These are phyloP conservation scores for Thinopyrum elongatum DNA, from an alignment of 176 grass and related monocot genomes.

Conservation along the genomic window DNA sequence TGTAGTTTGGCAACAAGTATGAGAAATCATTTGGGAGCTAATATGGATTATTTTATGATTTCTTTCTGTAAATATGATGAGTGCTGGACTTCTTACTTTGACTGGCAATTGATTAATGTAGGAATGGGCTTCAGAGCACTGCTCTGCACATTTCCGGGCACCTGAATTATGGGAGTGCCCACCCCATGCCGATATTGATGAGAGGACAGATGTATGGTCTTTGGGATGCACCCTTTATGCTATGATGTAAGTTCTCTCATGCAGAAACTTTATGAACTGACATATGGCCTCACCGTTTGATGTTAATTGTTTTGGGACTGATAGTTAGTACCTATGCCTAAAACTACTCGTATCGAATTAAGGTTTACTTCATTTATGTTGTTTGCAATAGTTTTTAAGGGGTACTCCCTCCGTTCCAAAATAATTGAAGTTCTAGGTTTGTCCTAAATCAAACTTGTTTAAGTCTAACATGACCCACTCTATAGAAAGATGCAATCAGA, in stretches of 20 bases:
- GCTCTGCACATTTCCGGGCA: constrained; percentile 58
- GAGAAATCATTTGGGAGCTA: not conserved
- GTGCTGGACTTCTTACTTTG: constrained; percentile 1
- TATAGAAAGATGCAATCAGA: too few species aligned
- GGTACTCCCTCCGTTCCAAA: not conserved
- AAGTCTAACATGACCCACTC: too few species aligned
- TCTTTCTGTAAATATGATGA: not conserved
- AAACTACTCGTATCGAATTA: not conserved
- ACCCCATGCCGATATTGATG: constrained; percentile 67
- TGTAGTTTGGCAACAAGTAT: constrained; percentile 14
- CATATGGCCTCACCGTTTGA: not conserved
- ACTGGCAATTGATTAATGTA: constrained; percentile 13
- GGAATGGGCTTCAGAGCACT: constrained; percentile 90
- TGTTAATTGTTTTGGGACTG: not conserved
- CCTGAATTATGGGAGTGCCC: constrained; percentile 86
- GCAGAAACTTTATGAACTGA: not conserved
- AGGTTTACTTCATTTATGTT: not conserved
- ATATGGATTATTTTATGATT: not conserved
- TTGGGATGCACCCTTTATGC: constrained; percentile 79
- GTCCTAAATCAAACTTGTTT: too few species aligned
- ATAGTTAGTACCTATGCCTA: not conserved
- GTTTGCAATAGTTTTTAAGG: not conserved
- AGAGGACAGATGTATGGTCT: constrained; percentile 91
- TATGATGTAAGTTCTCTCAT: constrained; percentile 59
- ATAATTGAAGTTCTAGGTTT: too few species aligned